Evolutionary conservation across 176 grass and related monocot genomes (phyloP), one percentile per base, ranked within the genome.

Genomic region (Elaeis guineensis): DNA sequence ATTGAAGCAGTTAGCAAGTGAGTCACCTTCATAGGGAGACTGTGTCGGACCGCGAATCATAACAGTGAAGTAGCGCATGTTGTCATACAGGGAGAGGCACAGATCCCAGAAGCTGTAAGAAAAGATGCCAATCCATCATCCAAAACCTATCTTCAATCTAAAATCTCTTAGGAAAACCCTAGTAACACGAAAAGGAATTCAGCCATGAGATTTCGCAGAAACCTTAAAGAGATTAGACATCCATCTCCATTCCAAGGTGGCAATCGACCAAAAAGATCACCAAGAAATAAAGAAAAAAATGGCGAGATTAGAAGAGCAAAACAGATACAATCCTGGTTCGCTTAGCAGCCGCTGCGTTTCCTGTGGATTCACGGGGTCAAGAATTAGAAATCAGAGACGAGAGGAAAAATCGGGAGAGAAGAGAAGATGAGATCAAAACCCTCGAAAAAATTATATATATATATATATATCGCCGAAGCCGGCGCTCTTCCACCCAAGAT

Each of bases 61-160:
- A 23, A 89, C 92, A n/a, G n/a, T n/a, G n/a, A n/a, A n/a, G n/a
- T n/a, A 97, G 49, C 92, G 92, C 92, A 97, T 89, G 69, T 97
- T 97, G 71, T 97, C 87, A 66, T 97, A 21, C 83, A 97, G 1
- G 92, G 87, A 17, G 92, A 88, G 52, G 87, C 87, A 75, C 87
- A 87, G 24, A 97, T 91, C 61, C 92, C 92, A 60, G 92, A 87
- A 18, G 92, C 92, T 91, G 82, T 66, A 70, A 69, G 23, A 67
- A 67, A 55, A 22, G 52, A 32, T 52, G 16, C 61, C 26, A 20
- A 26, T 50, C 55, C 70, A 39, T 30, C 57, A 25, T 12, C 52
- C 51, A 49, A 75, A 55, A 17, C 52, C 24, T 29, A 19, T 32
- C 12, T 17, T 9, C 17, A 69, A n/a, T 49, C 20, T 18, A 49